These are phyloP conservation scores for Arachnomyces sp. DNA, from an alignment of 2,329 filamentous ascomycete species.

Conservation along the genomic window DNA sequence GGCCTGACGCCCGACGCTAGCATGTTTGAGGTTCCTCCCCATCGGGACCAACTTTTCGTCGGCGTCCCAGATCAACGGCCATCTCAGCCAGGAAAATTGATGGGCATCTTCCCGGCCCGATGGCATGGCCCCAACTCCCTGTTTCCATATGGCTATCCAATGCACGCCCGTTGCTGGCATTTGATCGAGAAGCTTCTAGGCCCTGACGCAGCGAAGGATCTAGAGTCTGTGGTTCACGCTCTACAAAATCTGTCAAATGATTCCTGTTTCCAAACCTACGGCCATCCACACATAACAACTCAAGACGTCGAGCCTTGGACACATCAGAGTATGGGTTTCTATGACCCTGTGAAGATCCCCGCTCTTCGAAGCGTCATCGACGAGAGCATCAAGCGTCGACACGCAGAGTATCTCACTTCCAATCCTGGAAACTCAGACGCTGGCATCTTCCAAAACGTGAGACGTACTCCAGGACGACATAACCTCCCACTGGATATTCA, in stretches of 20 bases:
- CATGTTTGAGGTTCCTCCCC: conserved; percentile 1
- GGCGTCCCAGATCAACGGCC: neutral
- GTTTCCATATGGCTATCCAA: neutral
- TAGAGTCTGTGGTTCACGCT: conserved; percentile 1
- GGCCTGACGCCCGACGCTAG: neutral
- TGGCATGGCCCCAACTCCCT: neutral
- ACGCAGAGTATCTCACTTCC: neutral
- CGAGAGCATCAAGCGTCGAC: conserved; percentile 5
- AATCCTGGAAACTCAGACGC: neutral
- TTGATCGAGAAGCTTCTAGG: conserved; percentile 2
- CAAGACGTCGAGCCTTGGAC: conserved; percentile 1
- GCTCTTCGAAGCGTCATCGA: conserved; percentile 5
- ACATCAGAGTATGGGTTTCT: neutral
- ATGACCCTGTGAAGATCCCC: conserved; percentile 5
- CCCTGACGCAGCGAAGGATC: conserved; percentile 2
- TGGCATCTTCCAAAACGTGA: conserved; percentile 3
- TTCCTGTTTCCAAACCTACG: neutral
- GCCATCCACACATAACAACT: neutral
- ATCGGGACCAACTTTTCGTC: conserved; percentile 3
- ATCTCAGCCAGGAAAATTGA: conserved; percentile 2
- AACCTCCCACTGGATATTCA: conserved; percentile 19
- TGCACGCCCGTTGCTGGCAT: conserved; percentile 5
- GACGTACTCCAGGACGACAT: conserved; percentile 8
- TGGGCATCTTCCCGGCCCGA: neutral
- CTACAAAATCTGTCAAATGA: neutral